Base-by-base conservation (phyloP, 2,329 filamentous ascomycete species). In the Pseudogymnoascus sp. region DNA sequence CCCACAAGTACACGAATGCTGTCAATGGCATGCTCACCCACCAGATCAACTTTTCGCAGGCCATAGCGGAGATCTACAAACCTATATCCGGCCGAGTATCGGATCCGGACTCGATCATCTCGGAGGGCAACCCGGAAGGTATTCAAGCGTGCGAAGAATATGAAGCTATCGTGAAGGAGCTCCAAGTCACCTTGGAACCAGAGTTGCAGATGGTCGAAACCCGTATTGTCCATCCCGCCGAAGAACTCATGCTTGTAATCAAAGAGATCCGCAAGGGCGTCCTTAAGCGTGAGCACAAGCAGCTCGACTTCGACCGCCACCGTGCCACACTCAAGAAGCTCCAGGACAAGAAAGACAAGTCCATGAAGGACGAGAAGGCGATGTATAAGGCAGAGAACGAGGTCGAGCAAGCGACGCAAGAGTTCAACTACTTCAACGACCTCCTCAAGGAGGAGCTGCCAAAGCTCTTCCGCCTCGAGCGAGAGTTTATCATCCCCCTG, bases 371-470 rank as follows among this genome's bases (percentile, higher is more conserved):
- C 69, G 94, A 99, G 74, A 99, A 97, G 79, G 92, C 92, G 14
- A 81, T 96, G 69, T 99, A 95, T 84, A 96, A 95, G 75, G 91
- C 91, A 4, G 94, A 99, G 76, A 91, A 86, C 70, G 92, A 97
- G 38, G 84, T 93, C 23, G 94, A 99, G 74, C 83, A 89, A 75
- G 87, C 94, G 4, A 97, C 94, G 0, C 91, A 96, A 73, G 94
- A 99, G 70, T 99, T 89, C 79, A 93, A 97, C 74, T 95, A 96
- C 78, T 97, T 94, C 81, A 99, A 99, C 78, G 91, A 97, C 71
- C 80, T 99, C 60, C 83, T 99, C 65, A 99, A 99, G 78, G 91
- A 95, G 16, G 94, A 99, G 77, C 80, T 99, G 66, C 94, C 94
- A 29, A 91, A 92, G 75, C 83, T 99, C 10, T 99, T 99, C 76